Evolutionary conservation across 495 filamentous ascomycete species (phyloP).

Genomic region (Entonaema liquescens): DNA sequence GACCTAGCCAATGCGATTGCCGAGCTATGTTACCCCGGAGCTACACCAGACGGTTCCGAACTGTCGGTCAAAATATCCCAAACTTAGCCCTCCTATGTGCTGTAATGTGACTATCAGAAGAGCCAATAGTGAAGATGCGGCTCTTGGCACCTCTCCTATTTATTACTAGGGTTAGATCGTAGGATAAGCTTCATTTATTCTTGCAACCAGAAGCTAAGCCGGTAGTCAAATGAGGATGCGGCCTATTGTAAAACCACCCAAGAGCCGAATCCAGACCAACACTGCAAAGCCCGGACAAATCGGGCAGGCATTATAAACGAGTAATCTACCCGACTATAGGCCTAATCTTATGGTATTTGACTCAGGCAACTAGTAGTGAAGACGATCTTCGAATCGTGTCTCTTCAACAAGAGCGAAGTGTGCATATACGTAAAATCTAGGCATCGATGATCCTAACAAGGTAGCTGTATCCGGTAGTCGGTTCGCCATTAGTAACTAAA

Average conservation of each 20-base stretch:
- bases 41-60: constrained; percentile 36
- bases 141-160: constrained; percentile 13
- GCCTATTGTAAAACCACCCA: too few relatives aligned
- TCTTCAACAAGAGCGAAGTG: not conserved
- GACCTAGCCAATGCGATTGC: constrained; percentile 9
- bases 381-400: not conserved
- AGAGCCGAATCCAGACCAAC: not conserved
- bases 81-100: constrained; percentile 7
- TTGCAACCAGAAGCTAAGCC: not conserved
- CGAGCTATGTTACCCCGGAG: constrained; percentile 32
- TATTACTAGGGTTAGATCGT: constrained; percentile 4
- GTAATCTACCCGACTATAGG: too few relatives aligned
- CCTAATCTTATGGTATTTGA: too few relatives aligned
- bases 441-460: not conserved
- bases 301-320: too few relatives aligned
- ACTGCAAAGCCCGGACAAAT: too few relatives aligned
- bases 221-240: constrained; percentile 11
- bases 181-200: not conserved
- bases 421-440: not conserved
- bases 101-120: not conserved
- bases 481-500: not conserved
- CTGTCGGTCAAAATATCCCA: constrained; percentile 32
- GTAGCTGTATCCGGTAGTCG: not conserved
- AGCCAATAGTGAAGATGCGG: not conserved
- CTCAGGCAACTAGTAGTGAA: too few relatives aligned